Conservation (phyloP, 2,329 filamentous ascomycete species). For the Penicillium sp. region DNA sequence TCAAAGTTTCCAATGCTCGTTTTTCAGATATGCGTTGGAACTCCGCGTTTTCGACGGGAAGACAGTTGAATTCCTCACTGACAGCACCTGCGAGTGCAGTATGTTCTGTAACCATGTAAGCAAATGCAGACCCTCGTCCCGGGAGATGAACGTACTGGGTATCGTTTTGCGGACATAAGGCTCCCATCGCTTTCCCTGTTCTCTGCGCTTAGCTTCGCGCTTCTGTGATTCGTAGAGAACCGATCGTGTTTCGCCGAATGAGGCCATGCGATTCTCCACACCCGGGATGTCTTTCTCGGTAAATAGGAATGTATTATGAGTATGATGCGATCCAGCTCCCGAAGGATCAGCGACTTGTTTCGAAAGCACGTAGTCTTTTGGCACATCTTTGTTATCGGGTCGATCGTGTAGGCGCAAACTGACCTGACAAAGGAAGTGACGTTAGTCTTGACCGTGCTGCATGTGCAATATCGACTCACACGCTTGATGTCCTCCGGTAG, state of each 20-base stretch:
- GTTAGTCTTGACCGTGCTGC: slow-evolving; percentile 11
- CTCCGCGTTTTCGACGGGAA: slow-evolving; percentile 71
- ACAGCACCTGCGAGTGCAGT: slow-evolving; percentile 74
- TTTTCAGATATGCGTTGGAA: slow-evolving; percentile 63
- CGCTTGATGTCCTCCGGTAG: slow-evolving; percentile 55
- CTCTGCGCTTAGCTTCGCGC: slow-evolving; percentile 46
- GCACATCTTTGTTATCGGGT: slow-evolving; percentile 70
- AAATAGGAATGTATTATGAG: slow-evolving; percentile 88
- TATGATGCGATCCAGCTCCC: slow-evolving; percentile 40
- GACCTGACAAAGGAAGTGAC: slow-evolving; percentile 55
- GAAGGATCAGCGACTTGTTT: slow-evolving; percentile 59
- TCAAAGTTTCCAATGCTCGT: slow-evolving; percentile 61
- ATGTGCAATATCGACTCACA: slow-evolving; percentile 29
- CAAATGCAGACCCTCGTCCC: neutral
- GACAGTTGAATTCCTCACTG: slow-evolving; percentile 73
- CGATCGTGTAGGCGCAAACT: slow-evolving; percentile 68
- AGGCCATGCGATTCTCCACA: slow-evolving; percentile 55
- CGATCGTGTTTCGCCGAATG: slow-evolving; percentile 48
- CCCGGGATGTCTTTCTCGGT: slow-evolving; percentile 90
- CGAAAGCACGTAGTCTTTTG: slow-evolving; percentile 83
- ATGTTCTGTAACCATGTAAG: slow-evolving; percentile 59
- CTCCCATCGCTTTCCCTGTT: slow-evolving; percentile 56
- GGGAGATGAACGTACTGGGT: slow-evolving; percentile 57
- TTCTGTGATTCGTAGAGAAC: slow-evolving; percentile 49
- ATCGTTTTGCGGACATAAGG: slow-evolving; percentile 64